phyloP scores from a whole-genome alignment of 2,329 filamentous ascomycete species.

The Talaromyces sp. region DNA sequence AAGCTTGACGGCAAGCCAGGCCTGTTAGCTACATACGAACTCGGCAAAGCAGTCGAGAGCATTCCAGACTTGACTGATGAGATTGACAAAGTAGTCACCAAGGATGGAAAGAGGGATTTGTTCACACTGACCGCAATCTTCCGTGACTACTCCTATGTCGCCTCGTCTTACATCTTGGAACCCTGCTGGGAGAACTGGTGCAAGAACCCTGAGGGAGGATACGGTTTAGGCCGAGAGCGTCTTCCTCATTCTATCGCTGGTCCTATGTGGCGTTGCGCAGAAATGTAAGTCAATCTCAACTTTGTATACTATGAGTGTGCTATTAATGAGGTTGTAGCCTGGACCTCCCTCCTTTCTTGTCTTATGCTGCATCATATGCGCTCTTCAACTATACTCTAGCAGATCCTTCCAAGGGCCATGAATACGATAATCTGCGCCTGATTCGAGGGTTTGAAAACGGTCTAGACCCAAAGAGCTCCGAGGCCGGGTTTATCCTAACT shows the following conservation, averaged over 20 bases:
- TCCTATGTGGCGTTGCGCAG: slow-evolving; percentile 76
- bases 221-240: slow-evolving; percentile 69
- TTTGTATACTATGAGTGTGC: not conserved
- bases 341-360: slow-evolving; percentile 89
- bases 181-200: slow-evolving; percentile 74
- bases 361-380: slow-evolving; percentile 62
- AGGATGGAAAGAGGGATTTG: slow-evolving; percentile 57
- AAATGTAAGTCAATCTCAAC: slow-evolving; percentile 62
- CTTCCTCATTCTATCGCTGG: slow-evolving; percentile 70
- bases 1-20: slow-evolving; percentile 68
- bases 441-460: slow-evolving; percentile 89
- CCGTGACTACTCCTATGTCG: slow-evolving; percentile 85
- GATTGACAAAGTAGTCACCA: slow-evolving; percentile 59
- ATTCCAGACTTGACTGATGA: slow-evolving; percentile 70
- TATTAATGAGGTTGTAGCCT: slow-evolving; percentile 33
- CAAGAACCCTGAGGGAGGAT: slow-evolving; percentile 55
- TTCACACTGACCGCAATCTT: slow-evolving; percentile 80
- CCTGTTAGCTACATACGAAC: slow-evolving; percentile 65
- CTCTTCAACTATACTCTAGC: slow-evolving; percentile 59
- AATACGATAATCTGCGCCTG: slow-evolving; percentile 65
- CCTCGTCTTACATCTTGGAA: slow-evolving; percentile 84
- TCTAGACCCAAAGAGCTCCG: slow-evolving; percentile 77
- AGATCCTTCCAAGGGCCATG: slow-evolving; percentile 48
- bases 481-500: slow-evolving; percentile 92
- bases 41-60: slow-evolving; percentile 71